Base-by-base conservation (phyloP, 1,284 basidiomycete species). In the Trichosporon sp. region DNA sequence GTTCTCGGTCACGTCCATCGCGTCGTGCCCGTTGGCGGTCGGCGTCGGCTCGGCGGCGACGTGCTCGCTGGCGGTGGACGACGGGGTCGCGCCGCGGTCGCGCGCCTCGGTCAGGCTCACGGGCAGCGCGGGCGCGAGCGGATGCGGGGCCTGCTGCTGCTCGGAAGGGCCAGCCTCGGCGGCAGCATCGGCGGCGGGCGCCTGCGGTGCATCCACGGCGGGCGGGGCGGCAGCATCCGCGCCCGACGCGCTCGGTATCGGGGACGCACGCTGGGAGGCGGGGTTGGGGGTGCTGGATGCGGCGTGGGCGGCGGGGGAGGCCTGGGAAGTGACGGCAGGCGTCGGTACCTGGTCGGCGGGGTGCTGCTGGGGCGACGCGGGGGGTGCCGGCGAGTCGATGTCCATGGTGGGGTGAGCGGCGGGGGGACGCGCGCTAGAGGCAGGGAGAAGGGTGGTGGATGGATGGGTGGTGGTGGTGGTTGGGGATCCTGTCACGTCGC, bases 291-390 rank as follows among this genome's bases (percentile, higher is more conserved):
- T 44, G 63, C 42, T 64, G 63, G 63, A 44, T 18, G 38, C 25
- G 27, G 25, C 63, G 21, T 29, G 25, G 27, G 27, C 63, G 27
- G 6, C 27, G 29, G 27, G 27, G 18, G 56, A 18, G 18, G 56
- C 21, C 51, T 65, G 64, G 32, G 35, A n/a, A 27, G 62, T 44
- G 38, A 15, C 35, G 23, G 56, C 29, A 31, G 29, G 18, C 3
- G 64, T 21, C 29, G n/a, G 64, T 23, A 27, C 42, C 38, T 23
- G 66, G 42, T 67, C 60, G 38, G 35, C 25, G 13, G 62, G 27
- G 68, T 35, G 27, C 31, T 25, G 34, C 27, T 31, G 15, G 25
- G 72, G 74, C 13, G 76, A 72, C 5, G 71, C 64, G 11, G 64
- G 64, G 9, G 35, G 66, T 1, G 15, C 56, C 15, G 65, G 67